Evolutionary conservation across 768 basidiomycete species (phyloP).

Genomic region (Trametopsis cervina): DNA sequence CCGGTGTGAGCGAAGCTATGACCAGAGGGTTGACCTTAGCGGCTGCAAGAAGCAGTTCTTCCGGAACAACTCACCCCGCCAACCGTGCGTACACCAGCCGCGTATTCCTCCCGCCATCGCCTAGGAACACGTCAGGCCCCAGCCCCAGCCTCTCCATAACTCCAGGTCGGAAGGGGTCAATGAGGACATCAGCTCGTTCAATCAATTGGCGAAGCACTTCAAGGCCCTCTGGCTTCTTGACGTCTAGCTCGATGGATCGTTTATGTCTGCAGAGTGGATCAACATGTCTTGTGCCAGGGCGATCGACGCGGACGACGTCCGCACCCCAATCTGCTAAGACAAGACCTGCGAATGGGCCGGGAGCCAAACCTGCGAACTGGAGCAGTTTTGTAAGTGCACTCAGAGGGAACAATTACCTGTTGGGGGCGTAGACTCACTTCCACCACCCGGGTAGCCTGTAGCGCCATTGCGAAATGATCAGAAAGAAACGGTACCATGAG

Average conservation of each 20-base stretch:
- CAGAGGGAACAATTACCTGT: neutral
- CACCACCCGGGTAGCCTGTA: neutral
- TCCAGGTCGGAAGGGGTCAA: conserved; percentile 81
- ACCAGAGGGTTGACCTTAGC: neutral
- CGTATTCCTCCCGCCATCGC: conserved; percentile 49
- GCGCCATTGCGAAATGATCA: neutral
- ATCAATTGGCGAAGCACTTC: conserved; percentile 53
- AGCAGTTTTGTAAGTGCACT: neutral
- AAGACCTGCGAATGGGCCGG: conserved; percentile 74
- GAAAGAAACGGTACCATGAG: no score
- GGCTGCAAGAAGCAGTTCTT: neutral
- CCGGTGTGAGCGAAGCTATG: conserved; percentile 2
- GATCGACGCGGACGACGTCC: conserved; percentile 68
- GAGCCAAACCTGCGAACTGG: conserved; percentile 79
- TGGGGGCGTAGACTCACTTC: conserved; percentile 1
- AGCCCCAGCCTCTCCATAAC: conserved; percentile 74
- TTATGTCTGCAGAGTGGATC: conserved; percentile 68
- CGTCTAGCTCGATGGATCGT: conserved; percentile 64
- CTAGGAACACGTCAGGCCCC: conserved; percentile 69
- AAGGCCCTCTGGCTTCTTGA: conserved; percentile 52
- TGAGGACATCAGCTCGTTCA: conserved; percentile 64
- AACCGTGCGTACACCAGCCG: conserved; percentile 69
- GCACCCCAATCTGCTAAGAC: conserved; percentile 78
- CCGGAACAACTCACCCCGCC: conserved; percentile 46
- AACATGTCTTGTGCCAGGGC: conserved; percentile 27